Conservation (phyloP, 2,329 filamentous ascomycete species). For the Tolypocladium ovalisporum region DNA sequence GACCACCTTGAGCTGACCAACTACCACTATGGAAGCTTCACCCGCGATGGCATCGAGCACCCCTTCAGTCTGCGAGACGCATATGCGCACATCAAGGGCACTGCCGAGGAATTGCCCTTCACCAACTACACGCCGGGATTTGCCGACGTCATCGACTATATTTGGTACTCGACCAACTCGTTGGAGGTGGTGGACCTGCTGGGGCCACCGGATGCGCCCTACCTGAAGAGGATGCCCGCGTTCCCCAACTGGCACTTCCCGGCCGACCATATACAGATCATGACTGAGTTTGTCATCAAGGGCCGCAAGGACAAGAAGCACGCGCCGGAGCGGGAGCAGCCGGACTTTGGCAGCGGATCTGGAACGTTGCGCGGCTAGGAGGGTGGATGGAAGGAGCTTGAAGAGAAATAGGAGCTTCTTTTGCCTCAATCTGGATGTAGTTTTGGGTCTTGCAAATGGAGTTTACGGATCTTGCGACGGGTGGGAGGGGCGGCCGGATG, state of each 20-base stretch:
- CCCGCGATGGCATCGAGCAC: constrained; percentile 82
- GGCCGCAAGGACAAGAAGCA: constrained; percentile 71
- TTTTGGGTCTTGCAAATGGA: constrained; percentile 28
- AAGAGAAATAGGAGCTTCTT: constrained; percentile 1
- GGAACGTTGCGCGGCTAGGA: constrained; percentile 17
- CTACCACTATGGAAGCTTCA: constrained; percentile 88
- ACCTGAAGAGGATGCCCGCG: constrained; percentile 76
- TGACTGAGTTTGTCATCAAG: constrained; percentile 85
- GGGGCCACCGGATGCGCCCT: constrained; percentile 75
- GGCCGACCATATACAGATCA: constrained; percentile 81
- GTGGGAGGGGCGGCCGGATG: constrained; percentile 3
- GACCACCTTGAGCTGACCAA: constrained; percentile 71
- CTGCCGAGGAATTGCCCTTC: constrained; percentile 76
- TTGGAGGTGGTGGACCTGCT: constrained; percentile 76
- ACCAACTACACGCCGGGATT: constrained; percentile 98
- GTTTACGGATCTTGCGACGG: constrained; percentile 20
- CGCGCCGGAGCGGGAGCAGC: constrained; percentile 46
- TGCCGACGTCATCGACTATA: constrained; percentile 85
- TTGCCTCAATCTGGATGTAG: constrained; percentile 24
- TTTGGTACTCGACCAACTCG: constrained; percentile 92
- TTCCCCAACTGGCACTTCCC: constrained; percentile 95
- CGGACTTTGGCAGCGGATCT: constrained; percentile 42
- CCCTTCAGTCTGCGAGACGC: constrained; percentile 89
- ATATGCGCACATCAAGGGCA: constrained; percentile 72
- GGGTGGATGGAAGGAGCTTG: not conserved